Conservation (phyloP, 73 alveolate genomes). For the Blepharisma stoltei region DNA sequence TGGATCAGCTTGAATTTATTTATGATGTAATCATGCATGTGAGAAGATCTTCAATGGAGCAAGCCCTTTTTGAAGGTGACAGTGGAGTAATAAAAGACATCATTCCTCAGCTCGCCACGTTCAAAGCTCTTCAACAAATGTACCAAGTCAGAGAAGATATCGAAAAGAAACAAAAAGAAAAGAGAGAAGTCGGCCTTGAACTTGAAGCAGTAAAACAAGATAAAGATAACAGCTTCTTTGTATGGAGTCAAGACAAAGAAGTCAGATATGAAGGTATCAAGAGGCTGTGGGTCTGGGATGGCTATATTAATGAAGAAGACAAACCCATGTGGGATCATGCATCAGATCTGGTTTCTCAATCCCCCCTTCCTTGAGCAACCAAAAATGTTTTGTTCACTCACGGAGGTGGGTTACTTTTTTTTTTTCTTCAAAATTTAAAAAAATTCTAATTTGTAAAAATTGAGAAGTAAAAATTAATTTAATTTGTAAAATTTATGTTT, state of each 20-base stretch:
- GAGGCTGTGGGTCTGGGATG: constrained; percentile 74
- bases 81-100: constrained; percentile 25
- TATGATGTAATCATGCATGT: constrained; percentile 48
- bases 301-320: constrained; percentile 47
- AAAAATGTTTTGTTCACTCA: no score
- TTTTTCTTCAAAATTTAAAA: no score
- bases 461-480: no score
- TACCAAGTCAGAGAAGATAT: constrained; percentile 33
- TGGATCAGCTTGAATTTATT: constrained; percentile 62
- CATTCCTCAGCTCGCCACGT: constrained; percentile 34
- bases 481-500: no score
- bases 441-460: no score
- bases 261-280: constrained; percentile 41
- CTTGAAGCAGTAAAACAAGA: constrained; percentile 1
- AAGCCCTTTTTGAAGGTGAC: neutral
- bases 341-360: constrained; percentile 37
- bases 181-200: constrained; percentile 21
- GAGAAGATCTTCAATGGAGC: constrained; percentile 29
- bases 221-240: constrained; percentile 1
- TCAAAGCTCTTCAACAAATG: constrained; percentile 38
- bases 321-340: constrained; percentile 54
- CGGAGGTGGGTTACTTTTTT: no score
- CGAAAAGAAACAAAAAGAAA: constrained; percentile 23
- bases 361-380: no score
- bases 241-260: constrained; percentile 40